These are phyloP conservation scores for Anisodus acutangulus DNA, from an alignment of 257 asterid genomes.

Conservation along the genomic window DNA sequence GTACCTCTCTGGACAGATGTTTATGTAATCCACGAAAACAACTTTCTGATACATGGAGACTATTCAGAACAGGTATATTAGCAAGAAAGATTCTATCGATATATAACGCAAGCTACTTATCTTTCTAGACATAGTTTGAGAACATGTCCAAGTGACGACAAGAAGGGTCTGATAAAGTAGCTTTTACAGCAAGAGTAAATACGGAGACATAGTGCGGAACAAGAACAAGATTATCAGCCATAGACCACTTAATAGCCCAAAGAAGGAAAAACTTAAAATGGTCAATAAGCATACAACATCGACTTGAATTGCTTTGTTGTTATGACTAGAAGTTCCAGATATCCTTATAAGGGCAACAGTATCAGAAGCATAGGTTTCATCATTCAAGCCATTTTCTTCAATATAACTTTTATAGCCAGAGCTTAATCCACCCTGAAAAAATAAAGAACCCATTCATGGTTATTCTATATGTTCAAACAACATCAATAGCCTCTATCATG, in stretches of 20 bases:
- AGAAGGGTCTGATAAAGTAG: not conserved
- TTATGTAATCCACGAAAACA: not conserved
- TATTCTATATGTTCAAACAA: not conserved
- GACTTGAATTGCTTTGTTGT: conserved; percentile 82
- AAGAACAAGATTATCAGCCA: not conserved
- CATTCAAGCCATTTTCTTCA: conserved; percentile 91
- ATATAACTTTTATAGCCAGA: conserved; percentile 83
- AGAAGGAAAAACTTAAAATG: conserved; percentile 1
- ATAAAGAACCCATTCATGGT: not conserved
- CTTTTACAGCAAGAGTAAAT: not conserved
- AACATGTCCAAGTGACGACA: not conserved
- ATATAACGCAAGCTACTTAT: not conserved
- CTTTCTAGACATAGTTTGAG: not conserved
- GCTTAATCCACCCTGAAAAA: conserved; percentile 88
- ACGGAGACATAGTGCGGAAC: not conserved
- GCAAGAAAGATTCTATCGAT: not conserved
- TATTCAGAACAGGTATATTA: not conserved
- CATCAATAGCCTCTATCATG: not conserved
- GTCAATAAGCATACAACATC: conserved; percentile 72
- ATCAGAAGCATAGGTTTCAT: conserved; percentile 90
- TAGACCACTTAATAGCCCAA: conserved; percentile 6
- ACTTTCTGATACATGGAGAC: not conserved
- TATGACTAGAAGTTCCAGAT: conserved; percentile 82
- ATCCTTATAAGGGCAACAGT: conserved; percentile 80
- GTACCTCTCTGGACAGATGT: not conserved